Base-by-base conservation (phyloP, 2,329 filamentous ascomycete genomes). In the Aspergillus viridinutans region DNA sequence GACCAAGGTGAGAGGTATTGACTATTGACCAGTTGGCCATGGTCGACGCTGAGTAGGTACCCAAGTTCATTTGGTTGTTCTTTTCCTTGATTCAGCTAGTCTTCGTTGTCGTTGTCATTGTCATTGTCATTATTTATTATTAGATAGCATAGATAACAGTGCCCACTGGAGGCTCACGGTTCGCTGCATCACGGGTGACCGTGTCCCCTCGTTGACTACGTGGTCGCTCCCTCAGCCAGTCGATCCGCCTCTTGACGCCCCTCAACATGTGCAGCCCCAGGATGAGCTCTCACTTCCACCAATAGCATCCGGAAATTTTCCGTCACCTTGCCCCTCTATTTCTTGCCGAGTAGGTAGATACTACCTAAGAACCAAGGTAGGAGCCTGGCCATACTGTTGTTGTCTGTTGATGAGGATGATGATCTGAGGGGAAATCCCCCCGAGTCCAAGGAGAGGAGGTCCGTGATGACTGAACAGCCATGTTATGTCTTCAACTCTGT, bases 221-320 rank as follows among this genome's bases (percentile, higher is more conserved):
- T 66, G 64, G 64, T 62, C 50, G 60, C 58, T 56, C 57, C 60
- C 57, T 55, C 60, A 49, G 55, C 64, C 64, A 66, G 58, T 66
- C 64, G 60, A 62, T 61, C 58, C 53, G 51, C 38, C 23, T 17
- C 32, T 38, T 17, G 32, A 38, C 32, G 32, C 49, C 49, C 29
- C 38, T 38, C 49, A 23, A 40, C 49, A 51, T 47, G 43, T 47
- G 43, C 43, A 47, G n/a, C 21, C 4, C 43, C 8, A 23, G 42
- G 21, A 45, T 45, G 42, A 45, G 42, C 8, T 14, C 14, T 38
- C 28, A 4, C 4, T 17, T 28, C 47, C 47, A 49, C 47, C 47
- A 49, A 49, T 49, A 12, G 32, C 32, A 3, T 17, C 6, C 14
- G 1, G 17, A 5, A 5, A 38, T 17, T 38, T 38, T 38, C 7